Evolutionary conservation across 345 rosid genomes (phyloP), one percentile per base, ranked within the genome.

Genomic region (Durio zibethinus): DNA sequence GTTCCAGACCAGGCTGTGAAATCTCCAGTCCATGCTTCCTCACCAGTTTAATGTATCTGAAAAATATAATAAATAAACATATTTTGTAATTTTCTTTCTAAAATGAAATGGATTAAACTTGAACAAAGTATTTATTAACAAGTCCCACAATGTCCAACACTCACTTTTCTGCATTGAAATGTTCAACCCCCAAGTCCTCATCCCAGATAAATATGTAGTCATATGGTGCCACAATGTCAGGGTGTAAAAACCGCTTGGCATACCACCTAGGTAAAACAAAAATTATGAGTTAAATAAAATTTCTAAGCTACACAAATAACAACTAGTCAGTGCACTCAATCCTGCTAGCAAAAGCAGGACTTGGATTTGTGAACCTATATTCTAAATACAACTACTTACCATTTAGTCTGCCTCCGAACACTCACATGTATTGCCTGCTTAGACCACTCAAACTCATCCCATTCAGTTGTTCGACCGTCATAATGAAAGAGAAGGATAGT

Each of bases 371-470:
- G 21, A 59, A 31, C 43, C 23, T 16, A 10, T 5, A 60, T 25
- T 53, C 52, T 40, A 42, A 31, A 4, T 62, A 53, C 12, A 59
- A 76, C 25, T 42, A 70, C 82, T 87, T 70, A 94, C 99, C 99
- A 97, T 85, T 97, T 97, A 40, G 99, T 92, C 84, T 97, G 99
- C 88, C 85, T 97, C 61, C 77, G 82, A 72, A 43, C 94, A 59
- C 97, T 94, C 78, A 97, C 92, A 82, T 97, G 99, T 79, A 97
- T 91, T 64, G 98, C 99, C 79, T 62, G 80, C 86, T 88, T 91
- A 31, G 99, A 92, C 99, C 99, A 97, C 90, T 93, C 99, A 83
- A 88, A 97, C 76, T 94, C 94, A 77, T 97, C 93, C 99, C 99
- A 97, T 82, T 94, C 98, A 53, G 88, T 88, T 72, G 94, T 90